phyloP scores from a whole-genome alignment of 176 grass and related monocot species.

The Lolium perenne region DNA sequence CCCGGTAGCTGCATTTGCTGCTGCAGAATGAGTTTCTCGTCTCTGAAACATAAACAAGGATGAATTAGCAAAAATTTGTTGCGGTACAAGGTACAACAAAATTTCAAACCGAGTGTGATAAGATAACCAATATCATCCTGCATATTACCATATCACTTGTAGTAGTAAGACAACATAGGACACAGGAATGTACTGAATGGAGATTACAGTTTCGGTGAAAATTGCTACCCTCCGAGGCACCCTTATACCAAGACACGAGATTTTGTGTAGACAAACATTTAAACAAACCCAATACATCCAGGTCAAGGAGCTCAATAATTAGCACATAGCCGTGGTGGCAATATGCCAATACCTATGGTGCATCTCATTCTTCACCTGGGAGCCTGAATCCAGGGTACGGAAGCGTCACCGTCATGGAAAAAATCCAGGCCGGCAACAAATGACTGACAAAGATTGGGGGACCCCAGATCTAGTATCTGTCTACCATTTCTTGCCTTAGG shows the following conservation, averaged over 20 bases:
- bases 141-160: background rate
- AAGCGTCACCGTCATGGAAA: slow-evolving; percentile 39
- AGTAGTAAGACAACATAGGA: background rate
- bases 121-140: background rate
- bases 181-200: background rate
- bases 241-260: background rate
- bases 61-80: slow-evolving; percentile 18
- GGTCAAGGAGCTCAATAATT: slow-evolving; percentile 36
- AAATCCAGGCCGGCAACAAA: slow-evolving; percentile 40
- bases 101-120: background rate
- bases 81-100: background rate
- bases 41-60: slow-evolving; percentile 16
- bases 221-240: background rate
- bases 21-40: background rate
- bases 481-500: slow-evolving; percentile 30
- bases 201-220: background rate
- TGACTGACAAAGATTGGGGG: slow-evolving; percentile 51
- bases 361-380: slow-evolving; percentile 39
- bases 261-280: background rate
- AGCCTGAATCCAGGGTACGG: slow-evolving; percentile 37
- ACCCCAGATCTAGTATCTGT: slow-evolving; percentile 37
- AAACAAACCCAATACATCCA: slow-evolving; percentile 14
- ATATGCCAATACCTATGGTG: slow-evolving; percentile 25
- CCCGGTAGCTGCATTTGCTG: background rate
- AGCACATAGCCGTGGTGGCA: slow-evolving; percentile 11